A percentile compares a stretch with the other conserved stretches of the same genome.
phyloP scores from a whole-genome alignment of 495 filamentous ascomycete species.

The Penicillium diatomitis region DNA sequence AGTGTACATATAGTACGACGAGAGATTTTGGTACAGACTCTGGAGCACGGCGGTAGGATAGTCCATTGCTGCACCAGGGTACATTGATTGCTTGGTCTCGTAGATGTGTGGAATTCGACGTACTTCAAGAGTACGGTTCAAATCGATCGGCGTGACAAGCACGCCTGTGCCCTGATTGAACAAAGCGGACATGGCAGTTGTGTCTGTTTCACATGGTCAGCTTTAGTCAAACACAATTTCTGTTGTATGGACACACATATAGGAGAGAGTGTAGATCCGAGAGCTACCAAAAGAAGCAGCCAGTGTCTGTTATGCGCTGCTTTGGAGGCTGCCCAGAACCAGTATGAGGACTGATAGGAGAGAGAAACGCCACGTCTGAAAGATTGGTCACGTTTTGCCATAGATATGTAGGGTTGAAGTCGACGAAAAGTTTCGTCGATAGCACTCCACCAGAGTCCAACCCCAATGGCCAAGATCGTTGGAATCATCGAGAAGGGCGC shows the following conservation, averaged over 20 bases:
- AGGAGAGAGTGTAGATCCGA: constrained; percentile 19
- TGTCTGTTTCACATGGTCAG: constrained; percentile 13
- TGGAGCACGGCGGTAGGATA: constrained; percentile 2
- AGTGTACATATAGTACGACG: constrained; percentile 21
- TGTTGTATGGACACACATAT: constrained; percentile 20
- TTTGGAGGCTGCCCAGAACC: constrained; percentile 20
- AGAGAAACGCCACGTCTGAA: constrained; percentile 9
- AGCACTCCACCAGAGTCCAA: constrained; percentile 32
- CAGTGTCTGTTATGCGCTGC: constrained; percentile 22
- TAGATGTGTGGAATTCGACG: constrained; percentile 12
- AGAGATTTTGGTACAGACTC: constrained; percentile 10
- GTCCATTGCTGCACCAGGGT: constrained; percentile 2
- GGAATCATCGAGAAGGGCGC: constrained; percentile 25
- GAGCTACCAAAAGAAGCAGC: constrained; percentile 21
- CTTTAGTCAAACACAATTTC: not conserved
- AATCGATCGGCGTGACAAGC: constrained; percentile 4
- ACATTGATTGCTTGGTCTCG: not conserved
- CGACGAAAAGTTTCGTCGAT: constrained; percentile 25
- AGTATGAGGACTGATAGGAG: constrained; percentile 24
- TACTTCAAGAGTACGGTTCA: constrained; percentile 10
- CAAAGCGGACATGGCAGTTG: constrained; percentile 29
- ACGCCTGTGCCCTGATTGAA: constrained; percentile 14
- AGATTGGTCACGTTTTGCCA: constrained; percentile 12
- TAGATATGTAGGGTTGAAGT: constrained; percentile 24
- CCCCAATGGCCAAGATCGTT: constrained; percentile 20